Base-by-base conservation (phyloP, 2,329 filamentous ascomycete genomes). In the Epichloe baconii region DNA sequence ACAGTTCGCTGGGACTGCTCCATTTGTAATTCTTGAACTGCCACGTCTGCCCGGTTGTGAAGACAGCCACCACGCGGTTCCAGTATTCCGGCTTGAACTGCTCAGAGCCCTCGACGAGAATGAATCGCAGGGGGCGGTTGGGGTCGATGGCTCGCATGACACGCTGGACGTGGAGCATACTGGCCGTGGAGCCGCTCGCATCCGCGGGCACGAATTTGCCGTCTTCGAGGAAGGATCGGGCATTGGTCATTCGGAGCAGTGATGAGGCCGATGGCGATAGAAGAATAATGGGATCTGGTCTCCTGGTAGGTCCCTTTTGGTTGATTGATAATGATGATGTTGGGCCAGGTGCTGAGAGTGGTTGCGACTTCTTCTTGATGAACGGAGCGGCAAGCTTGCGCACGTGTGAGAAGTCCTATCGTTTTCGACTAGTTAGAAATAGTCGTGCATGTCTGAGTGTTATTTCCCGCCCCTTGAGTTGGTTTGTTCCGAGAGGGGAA, bases 11-110 rank as follows among this genome's bases (percentile, higher is more conserved):
- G 0, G 93, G 87, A 51, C 85, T 84, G 58, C 84, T 84, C 88
- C 93, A 98, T 69, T 95, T 95, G 78, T 98, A 98, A 58, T 82
- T 86, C 71, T 96, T 95, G 72, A 98, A 98, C 70, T 98, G 93
- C 93, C 93, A 98, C 10, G 85, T 83, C 71, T 98, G 93, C 36
- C 93, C 93, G 0, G 93, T 98, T 0, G 93, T 98, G 71, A 98
- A 97, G 52, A 98, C 90, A 12, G 87, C 93, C 2, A 96, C 93
- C 6, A 98, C 86, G 48, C 90, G 83, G 61, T 84, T 84, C 93
- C 93, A 98, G 73, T 97, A 96, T 64, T 97, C 90, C 0, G 93
- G 93, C 67, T 95, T 95, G 78, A 98, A 98, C 66, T 93, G 86
- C 64, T 94, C 85, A 0, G 90, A 86, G 17, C 84, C 85, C 66